These are phyloP conservation scores for Talaromyces adpressus DNA, from an alignment of 495 filamentous ascomycete species.

Conservation along the genomic window DNA sequence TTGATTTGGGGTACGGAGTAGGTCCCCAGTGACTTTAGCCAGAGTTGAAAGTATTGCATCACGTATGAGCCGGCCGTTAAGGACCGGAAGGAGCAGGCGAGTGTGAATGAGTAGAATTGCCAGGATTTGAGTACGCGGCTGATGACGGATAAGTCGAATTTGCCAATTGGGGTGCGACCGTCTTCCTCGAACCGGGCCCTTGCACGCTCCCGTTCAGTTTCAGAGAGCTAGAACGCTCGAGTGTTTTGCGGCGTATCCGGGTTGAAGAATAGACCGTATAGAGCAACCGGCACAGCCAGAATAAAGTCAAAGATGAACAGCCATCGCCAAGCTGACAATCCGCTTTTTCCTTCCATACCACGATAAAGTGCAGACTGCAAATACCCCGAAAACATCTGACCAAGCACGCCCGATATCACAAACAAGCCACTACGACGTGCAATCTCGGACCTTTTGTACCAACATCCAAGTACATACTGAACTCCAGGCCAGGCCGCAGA, in stretches of 20 bases:
- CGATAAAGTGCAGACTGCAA: slow-evolving; percentile 5
- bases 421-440: slow-evolving; percentile 8
- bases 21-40: neutral
- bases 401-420: slow-evolving; percentile 8
- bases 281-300: slow-evolving; percentile 10
- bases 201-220: neutral
- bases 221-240: neutral
- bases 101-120: slow-evolving; percentile 27
- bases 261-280: slow-evolving; percentile 10
- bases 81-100: slow-evolving; percentile 15
- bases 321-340: slow-evolving; percentile 12
- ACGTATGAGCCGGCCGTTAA: slow-evolving; percentile 12
- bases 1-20: neutral
- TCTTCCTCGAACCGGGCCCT: neutral
- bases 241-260: neutral
- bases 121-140: slow-evolving; percentile 23
- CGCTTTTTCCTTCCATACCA: slow-evolving; percentile 5
- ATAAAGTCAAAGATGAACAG: slow-evolving; percentile 13
- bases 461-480: slow-evolving; percentile 7
- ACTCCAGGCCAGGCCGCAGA: slow-evolving; percentile 3
- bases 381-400: slow-evolving; percentile 10
- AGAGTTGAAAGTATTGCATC: neutral
- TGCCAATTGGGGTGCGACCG: neutral
- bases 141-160: slow-evolving; percentile 18
- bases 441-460: slow-evolving; percentile 10